Conservation (phyloP, 2,329 filamentous ascomycete genomes). For the Thielaviopsis ethacetica region DNA sequence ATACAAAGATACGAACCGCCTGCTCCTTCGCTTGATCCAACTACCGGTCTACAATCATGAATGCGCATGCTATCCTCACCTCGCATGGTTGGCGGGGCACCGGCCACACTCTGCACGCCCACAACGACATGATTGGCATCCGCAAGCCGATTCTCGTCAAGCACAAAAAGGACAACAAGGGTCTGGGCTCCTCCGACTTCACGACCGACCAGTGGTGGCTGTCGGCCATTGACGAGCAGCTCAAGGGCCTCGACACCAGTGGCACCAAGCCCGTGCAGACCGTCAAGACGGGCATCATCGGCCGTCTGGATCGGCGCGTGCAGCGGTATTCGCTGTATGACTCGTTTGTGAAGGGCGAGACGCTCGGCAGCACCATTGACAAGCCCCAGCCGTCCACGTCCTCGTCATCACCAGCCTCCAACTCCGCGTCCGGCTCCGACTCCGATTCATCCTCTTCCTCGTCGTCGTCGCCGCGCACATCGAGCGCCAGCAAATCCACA, state of each 20-base stretch:
- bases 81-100: constrained; percentile 81
- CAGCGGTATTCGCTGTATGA: constrained; percentile 56
- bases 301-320: constrained; percentile 36
- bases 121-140: constrained; percentile 56
- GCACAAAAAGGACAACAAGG: constrained; percentile 65
- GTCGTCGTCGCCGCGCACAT: not conserved
- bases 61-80: constrained; percentile 68
- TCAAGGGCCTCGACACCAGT: constrained; percentile 60
- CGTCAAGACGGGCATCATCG: constrained; percentile 34
- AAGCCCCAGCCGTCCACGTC: constrained; percentile 5
- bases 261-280: constrained; percentile 41
- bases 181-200: constrained; percentile 61
- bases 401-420: not conserved
- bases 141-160: constrained; percentile 69
- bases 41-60: constrained; percentile 35
- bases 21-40: not conserved
- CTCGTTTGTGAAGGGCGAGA: constrained; percentile 70
- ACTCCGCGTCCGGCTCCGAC: not conserved
- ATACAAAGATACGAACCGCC: not conserved
- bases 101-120: constrained; percentile 73
- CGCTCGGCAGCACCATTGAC: constrained; percentile 53
- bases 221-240: constrained; percentile 78
- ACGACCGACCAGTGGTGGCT: constrained; percentile 90
- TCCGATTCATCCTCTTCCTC: not conserved
- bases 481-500: not conserved